These are phyloP conservation scores for Hemerocallis citrina DNA, from an alignment of 106 monocot genomes.

Conservation along the genomic window DNA sequence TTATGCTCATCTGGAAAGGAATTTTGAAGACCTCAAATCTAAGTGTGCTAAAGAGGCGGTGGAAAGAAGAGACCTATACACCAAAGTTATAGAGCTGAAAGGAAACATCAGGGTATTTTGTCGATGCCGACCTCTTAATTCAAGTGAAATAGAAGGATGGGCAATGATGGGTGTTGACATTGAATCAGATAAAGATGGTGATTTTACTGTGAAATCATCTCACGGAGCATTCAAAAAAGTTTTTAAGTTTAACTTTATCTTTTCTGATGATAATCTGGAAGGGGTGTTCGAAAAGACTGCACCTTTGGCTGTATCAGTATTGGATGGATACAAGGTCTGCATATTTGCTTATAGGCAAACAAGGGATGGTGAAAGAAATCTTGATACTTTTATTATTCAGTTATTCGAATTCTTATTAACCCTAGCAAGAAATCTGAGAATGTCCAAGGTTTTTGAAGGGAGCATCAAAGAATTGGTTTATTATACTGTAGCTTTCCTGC, in stretches of 20 bases:
- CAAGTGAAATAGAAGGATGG: slow-evolving; percentile 56
- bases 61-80: slow-evolving; percentile 66
- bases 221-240: slow-evolving; percentile 56
- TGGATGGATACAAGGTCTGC: too few relatives aligned
- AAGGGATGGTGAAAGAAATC: too few relatives aligned
- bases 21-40: slow-evolving; percentile 38
- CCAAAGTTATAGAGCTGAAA: slow-evolving; percentile 81
- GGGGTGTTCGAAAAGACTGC: too few relatives aligned
- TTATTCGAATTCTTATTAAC: too few relatives aligned
- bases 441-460: too few relatives aligned
- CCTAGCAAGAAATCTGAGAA: too few relatives aligned
- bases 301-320: too few relatives aligned
- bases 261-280: slow-evolving; percentile 86
- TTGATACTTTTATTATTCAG: too few relatives aligned
- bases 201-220: slow-evolving; percentile 60
- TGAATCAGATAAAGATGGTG: slow-evolving; percentile 80
- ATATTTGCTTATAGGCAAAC: too few relatives aligned
- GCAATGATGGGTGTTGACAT: slow-evolving; percentile 58
- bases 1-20: slow-evolving; percentile 26
- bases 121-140: slow-evolving; percentile 70
- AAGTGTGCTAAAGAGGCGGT: slow-evolving; percentile 60
- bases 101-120: slow-evolving; percentile 95
- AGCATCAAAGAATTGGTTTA: too few relatives aligned
- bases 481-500: too few relatives aligned
- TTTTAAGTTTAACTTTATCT: slow-evolving; percentile 80